Evolutionary conservation across 176 grass and related monocot genomes (phyloP), one percentile per base, ranked within the genome.

Genomic region (Carex kokanica): DNA sequence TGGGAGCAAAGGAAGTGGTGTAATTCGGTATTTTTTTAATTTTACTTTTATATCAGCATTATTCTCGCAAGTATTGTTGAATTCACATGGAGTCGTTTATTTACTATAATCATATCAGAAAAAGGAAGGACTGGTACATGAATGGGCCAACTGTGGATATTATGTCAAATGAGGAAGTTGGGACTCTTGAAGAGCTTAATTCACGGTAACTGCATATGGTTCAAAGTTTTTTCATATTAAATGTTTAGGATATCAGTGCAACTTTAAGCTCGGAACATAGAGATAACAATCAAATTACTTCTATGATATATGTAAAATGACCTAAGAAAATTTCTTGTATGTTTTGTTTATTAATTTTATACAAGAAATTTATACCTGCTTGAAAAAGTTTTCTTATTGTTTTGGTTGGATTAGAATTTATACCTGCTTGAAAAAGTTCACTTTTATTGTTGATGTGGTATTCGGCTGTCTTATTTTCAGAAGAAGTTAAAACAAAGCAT

Each of bases 41-140:
- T 4, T 45, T 21, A 61, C 38, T 56, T 1, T 63, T 62, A 17
- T 53, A 66, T 51, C 24, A 53, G n/a, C 16, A 27, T 65, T 65
- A 20, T 45, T 67, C 11, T 66, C n/a, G 17, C 6, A 64, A 52
- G 31, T 67, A 7, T 45, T 45, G 12, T 45, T 15, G 34, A n/a
- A 62, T 67, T 51, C 4, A 82, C 24, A 82, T 43, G 81, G 43
- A 25, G 9, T 74, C 1, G 40, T 63, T 17, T 14, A 24, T 81
- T 86, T 86, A 12, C 11, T 23, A 79, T 84, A 64, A 87, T 56
- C 80, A 6, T 61, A 75, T 74, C 84, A 99, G 96, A 75, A 93
- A 95, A 92, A 92, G 88, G 84, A 99, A 95, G 78, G 95, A 98
- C 62, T 95, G 92, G 92, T 95, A 99, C 78, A 73, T 95, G 53